Evolutionary conservation across 257 asterid species (phyloP).

Genomic region (Primulina eburnea): DNA sequence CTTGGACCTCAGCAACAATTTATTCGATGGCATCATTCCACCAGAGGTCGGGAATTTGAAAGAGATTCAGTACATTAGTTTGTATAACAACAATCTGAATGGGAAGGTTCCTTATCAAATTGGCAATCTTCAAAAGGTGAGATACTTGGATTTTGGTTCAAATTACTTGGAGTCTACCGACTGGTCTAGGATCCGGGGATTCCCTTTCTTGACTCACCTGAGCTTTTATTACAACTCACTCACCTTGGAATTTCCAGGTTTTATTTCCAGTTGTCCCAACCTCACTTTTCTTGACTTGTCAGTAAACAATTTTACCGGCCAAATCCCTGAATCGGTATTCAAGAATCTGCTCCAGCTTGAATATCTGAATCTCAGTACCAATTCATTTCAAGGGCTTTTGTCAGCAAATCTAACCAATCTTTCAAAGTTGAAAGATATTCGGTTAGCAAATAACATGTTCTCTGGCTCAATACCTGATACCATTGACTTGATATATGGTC

Average conservation of each 20-base stretch:
- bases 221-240: constrained; percentile 44
- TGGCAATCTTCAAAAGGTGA: constrained; percentile 51
- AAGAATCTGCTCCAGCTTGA: constrained; percentile 46
- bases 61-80: constrained; percentile 41
- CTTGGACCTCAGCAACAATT: constrained; percentile 69
- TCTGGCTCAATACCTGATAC: constrained; percentile 51
- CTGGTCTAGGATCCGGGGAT: constrained; percentile 53
- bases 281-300: constrained; percentile 68
- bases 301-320: constrained; percentile 46
- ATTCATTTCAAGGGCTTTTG: constrained; percentile 51
- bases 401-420: constrained; percentile 45
- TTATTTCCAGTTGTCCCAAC: constrained; percentile 48
- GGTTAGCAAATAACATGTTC: constrained; percentile 39
- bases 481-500: constrained; percentile 34
- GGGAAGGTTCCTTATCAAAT: constrained; percentile 66
- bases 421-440: constrained; percentile 46
- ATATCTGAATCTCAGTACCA: constrained; percentile 42
- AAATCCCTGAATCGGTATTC: constrained; percentile 56
- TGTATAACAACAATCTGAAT: constrained; percentile 48
- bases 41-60: constrained; percentile 57
- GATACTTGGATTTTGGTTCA: constrained; percentile 61
- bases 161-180: constrained; percentile 54
- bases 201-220: constrained; percentile 53
- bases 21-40: constrained; percentile 44
- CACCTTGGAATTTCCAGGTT: constrained; percentile 52